Conservation (phyloP, 495 filamentous ascomycete species). For the Talaromyces thailandensis region DNA sequence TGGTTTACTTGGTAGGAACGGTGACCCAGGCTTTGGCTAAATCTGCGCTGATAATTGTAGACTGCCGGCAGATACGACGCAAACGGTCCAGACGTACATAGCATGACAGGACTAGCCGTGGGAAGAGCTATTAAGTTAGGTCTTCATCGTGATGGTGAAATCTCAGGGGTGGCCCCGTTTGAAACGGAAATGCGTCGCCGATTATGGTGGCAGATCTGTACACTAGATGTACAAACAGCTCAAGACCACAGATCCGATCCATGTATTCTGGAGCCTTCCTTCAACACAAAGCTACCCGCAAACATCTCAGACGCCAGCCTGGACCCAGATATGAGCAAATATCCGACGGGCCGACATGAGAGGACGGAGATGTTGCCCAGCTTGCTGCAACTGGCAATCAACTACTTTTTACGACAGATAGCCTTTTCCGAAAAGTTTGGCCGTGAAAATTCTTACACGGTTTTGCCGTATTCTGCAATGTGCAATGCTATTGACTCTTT, state of each 20-base stretch:
- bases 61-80: constrained; percentile 42
- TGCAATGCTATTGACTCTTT: constrained; percentile 47
- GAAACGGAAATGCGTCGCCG: constrained; percentile 68
- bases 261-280: constrained; percentile 50
- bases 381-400: constrained; percentile 50
- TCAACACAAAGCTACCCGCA: constrained; percentile 52
- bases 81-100: constrained; percentile 43
- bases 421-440: constrained; percentile 17
- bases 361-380: constrained; percentile 71
- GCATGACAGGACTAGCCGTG: constrained; percentile 50
- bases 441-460: constrained; percentile 9
- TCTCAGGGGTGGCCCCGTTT: constrained; percentile 52
- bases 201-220: constrained; percentile 66
- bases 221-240: constrained; percentile 58
- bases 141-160: constrained; percentile 51
- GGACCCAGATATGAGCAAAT: constrained; percentile 43
- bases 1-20: constrained; percentile 46
- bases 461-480: constrained; percentile 27
- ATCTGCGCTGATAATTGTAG: constrained; percentile 8
- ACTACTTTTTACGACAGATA: constrained; percentile 21
- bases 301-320: constrained; percentile 68
- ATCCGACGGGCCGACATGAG: constrained; percentile 39
- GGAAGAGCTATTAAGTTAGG: constrained; percentile 60
- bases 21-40: neutral
- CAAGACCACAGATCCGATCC: constrained; percentile 68